Base-by-base conservation (phyloP, 345 rosid species). In the Salix udensis region DNA sequence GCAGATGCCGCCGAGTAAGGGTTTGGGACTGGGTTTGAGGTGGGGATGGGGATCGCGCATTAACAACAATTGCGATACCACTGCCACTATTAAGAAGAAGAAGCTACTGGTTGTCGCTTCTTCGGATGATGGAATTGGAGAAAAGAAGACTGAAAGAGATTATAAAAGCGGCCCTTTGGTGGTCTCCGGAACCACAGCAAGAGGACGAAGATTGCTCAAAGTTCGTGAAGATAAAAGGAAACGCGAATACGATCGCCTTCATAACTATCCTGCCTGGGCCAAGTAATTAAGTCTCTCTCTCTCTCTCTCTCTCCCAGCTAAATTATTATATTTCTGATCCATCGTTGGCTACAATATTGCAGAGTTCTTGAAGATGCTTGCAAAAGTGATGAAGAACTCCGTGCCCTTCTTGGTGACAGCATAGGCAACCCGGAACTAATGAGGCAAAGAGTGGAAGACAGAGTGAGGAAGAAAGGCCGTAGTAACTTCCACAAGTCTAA, bases 191-290 rank as follows among this genome's bases (percentile, higher is more conserved):
- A 94, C 95, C n/a, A 86, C 88, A n/a, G 98, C 98, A 1, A 88
- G 98, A 73, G 95, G 95, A 65, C 87, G 98, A 78, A 86, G 97
- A 79, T 77, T 95, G 68, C 88, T 90, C 58, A 90, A 85, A 74
- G 80, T 92, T 73, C 91, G 97, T 68, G 98, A 95, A 78, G 95
- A 90, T 80, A 94, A 91, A 88, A 88, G 94, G 73, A 90, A 85
- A 80, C 92, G 97, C 12, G 97, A 95, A 78, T 75, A 81, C 74
- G 97, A 94, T 50, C 91, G 88, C 75, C 86, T 91, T 68, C 89
- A 89, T 66, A 90, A 87, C 28, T 92, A 92, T 81, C 98, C 98
- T 70, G 58, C 91, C 24, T 92, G 98, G 97, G 97, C 98, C 21
- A 92, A 88, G 98, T 94, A 65, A 24, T 77, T 44, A 46, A 46